Evolutionary conservation across 495 filamentous ascomycete genomes (phyloP).

Genomic region (Lophium mytilinum): DNA sequence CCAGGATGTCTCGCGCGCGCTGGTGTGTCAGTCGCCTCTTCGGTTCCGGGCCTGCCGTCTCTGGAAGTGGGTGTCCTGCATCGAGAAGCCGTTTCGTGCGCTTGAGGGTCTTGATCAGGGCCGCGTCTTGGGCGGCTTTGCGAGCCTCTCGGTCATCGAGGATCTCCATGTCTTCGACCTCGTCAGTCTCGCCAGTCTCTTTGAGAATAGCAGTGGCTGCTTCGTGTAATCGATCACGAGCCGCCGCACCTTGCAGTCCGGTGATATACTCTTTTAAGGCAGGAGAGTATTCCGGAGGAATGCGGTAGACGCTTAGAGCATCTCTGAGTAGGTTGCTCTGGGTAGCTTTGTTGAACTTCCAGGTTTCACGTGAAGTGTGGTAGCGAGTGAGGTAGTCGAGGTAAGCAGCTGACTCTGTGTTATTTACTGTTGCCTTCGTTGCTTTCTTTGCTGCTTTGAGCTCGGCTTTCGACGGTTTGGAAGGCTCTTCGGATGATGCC

Average conservation of each 20-base stretch:
- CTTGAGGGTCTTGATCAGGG: slow-evolving; percentile 17
- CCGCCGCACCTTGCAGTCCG: slow-evolving; percentile 17
- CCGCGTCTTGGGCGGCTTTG: slow-evolving; percentile 27
- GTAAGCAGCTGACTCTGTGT: slow-evolving; percentile 32
- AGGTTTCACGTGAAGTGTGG: slow-evolving; percentile 53
- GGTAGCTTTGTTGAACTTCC: slow-evolving; percentile 92
- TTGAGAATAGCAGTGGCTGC: slow-evolving; percentile 24
- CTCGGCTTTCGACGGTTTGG: not conserved
- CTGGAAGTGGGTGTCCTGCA: not conserved
- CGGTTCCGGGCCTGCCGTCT: not conserved
- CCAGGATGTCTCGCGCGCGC: slow-evolving; percentile 13
- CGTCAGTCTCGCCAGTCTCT: slow-evolving; percentile 9
- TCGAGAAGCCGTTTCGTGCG: slow-evolving; percentile 17
- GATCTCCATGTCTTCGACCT: slow-evolving; percentile 3
- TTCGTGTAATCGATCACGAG: slow-evolving; percentile 15
- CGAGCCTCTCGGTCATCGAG: slow-evolving; percentile 26
- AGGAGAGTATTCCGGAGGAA: slow-evolving; percentile 9
- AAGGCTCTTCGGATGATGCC: not conserved
- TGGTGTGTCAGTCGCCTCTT: slow-evolving; percentile 13
- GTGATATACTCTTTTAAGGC: slow-evolving; percentile 17
- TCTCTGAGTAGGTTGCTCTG: slow-evolving; percentile 78
- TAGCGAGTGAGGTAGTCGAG: slow-evolving; percentile 67
- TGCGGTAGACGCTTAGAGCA: slow-evolving; percentile 42
- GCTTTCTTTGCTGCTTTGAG: slow-evolving; percentile 4
- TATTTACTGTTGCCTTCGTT: slow-evolving; percentile 2